Conservation (phyloP, 2,329 filamentous ascomycete genomes). For the Mariannaea sp. region DNA sequence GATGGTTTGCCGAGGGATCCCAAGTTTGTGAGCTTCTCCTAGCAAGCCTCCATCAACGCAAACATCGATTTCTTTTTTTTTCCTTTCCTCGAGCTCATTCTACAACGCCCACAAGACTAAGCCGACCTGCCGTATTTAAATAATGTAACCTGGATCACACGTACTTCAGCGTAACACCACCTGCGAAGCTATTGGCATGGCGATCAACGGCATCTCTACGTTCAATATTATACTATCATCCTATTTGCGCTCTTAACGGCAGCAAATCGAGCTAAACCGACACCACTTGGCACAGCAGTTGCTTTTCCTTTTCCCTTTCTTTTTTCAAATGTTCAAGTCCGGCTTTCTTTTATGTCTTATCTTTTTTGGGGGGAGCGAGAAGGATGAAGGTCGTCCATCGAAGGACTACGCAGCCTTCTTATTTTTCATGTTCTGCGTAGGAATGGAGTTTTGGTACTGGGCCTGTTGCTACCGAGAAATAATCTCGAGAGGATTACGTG, state of each 20-base stretch:
- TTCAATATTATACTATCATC: neutral
- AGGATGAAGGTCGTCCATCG: neutral
- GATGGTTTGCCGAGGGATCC: slow-evolving; percentile 89
- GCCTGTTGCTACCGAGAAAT: slow-evolving; percentile 28
- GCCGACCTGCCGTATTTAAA: neutral
- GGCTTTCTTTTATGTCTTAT: slow-evolving; percentile 13
- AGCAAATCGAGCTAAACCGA: too few relatives aligned
- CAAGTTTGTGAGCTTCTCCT: slow-evolving; percentile 88
- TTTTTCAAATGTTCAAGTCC: slow-evolving; percentile 7
- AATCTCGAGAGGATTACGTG: neutral
- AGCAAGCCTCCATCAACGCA: slow-evolving; percentile 15
- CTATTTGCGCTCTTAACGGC: too few relatives aligned
- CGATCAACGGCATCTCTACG: neutral
- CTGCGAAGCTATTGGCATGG: neutral
- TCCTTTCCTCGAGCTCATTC: too few relatives aligned
- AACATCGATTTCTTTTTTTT: neutral
- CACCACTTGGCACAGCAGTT: slow-evolving; percentile 30
- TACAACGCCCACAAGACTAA: too few relatives aligned
- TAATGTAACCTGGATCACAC: slow-evolving; percentile 1
- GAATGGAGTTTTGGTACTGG: slow-evolving; percentile 29
- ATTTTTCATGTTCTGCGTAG: slow-evolving; percentile 15
- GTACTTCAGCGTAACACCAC: neutral
- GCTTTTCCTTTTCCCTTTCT: too few relatives aligned
- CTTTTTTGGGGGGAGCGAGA: slow-evolving; percentile 4
- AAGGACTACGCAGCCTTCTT: slow-evolving; percentile 19